Conservation (phyloP, 148 eudicot species). For the Agrostemma githago region DNA sequence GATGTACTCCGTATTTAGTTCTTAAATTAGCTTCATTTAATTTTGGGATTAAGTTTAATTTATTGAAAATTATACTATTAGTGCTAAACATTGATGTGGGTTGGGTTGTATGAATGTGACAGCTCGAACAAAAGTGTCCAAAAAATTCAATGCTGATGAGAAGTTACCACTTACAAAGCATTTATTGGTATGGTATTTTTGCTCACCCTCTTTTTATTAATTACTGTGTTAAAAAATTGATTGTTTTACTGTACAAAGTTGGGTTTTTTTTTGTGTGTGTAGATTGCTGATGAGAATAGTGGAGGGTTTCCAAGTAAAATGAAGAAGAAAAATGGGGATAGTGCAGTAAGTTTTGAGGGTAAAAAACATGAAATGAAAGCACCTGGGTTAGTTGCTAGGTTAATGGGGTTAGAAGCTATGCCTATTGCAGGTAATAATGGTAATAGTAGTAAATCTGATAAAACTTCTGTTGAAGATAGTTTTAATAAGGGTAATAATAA, state of each 20-base stretch:
- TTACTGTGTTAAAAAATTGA: background rate
- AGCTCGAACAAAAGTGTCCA: conserved; percentile 68
- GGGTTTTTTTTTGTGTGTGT: conserved; percentile 8
- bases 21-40: background rate
- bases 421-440: conserved; percentile 45
- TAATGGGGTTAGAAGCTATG: conserved; percentile 94
- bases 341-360: conserved; percentile 25
- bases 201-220: background rate
- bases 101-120: conserved; percentile 24
- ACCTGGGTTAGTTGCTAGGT: conserved; percentile 88
- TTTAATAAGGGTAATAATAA: conserved; percentile 18
- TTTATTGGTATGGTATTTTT: conserved; percentile 56
- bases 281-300: conserved; percentile 78
- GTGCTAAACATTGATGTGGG: conserved; percentile 10
- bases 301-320: conserved; percentile 53
- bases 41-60: background rate
- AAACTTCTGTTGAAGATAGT: conserved; percentile 21
- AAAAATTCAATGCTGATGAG: conserved; percentile 70
- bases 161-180: conserved; percentile 59
- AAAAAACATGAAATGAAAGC: conserved; percentile 45
- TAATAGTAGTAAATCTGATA: conserved; percentile 15
- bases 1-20: background rate
- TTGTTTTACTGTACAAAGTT: background rate
- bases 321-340: conserved; percentile 46
- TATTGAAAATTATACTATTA: background rate